Evolutionary conservation across 2,329 filamentous ascomycete species (phyloP), one percentile per base, ranked within the genome.

Genomic region (Fusarium scirpi): DNA sequence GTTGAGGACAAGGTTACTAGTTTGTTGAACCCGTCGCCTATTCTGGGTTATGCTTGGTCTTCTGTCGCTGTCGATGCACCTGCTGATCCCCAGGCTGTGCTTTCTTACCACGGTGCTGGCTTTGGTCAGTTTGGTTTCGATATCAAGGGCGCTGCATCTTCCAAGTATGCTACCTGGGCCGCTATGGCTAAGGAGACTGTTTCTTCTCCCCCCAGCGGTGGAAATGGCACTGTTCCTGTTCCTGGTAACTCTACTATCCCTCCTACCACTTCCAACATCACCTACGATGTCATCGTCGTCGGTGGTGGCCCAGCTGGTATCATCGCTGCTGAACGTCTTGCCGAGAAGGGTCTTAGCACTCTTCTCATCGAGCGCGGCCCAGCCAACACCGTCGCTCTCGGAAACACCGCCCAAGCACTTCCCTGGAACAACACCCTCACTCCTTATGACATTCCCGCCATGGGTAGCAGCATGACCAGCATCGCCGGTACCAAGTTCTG

Each of bases 21-120:
- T 16, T 74, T 20, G 70, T 58, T 6, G 70, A 74, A 38, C 29
- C 29, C 29, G 40, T 66, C 58, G 1, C 74, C 74, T 3, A 70
- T 80, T 24, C 74, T 84, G 20, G 81, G 80, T n/a, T 85, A 80
- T 62, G 82, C 82, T 15, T 78, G 78, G 52, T 80, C 81, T 10
- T 74, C 72, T 10, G 76, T 78, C 30, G 78, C 80, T 10, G 77
- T 80, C 3, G 74, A 72, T 1, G 74, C 74, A 6, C 76, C 78
- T 2, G 74, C 78, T 1, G 76, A 79, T 44, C 60, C 79, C 4
- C 70, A 76, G 18, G 77, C 78, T 4, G 69, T 75, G 18, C 72
- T 85, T 29, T 77, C 74, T 15, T 82, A 82, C 65, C 83, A 85
- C 47, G 76, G 78, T 7, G 79, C 77, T 20, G 78, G 79, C 1